Base-by-base conservation (phyloP, 2,329 filamentous ascomycete genomes). In the Westerdykella aurantiaca region DNA sequence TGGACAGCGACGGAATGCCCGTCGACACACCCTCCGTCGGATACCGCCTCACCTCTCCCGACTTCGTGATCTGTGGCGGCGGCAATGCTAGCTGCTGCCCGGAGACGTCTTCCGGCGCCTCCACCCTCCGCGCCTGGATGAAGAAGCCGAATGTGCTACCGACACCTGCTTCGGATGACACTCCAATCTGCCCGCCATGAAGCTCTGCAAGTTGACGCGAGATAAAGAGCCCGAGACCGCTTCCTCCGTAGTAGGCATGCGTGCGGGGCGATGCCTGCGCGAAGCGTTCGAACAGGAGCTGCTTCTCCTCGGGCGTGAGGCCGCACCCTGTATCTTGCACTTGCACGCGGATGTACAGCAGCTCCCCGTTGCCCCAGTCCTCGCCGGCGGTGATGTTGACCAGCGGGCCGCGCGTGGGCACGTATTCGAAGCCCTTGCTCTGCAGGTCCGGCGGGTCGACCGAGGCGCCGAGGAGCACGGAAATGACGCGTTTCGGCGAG, bases 61-160 rank as follows among this genome's bases (percentile, higher is more conserved):
- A 18, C 17, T 35, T 35, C n/a, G 33, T 14, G n/a, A 35, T 13
- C 17, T 35, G 33, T 14, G 17, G 33, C n/a, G 33, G 33, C n/a
- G 33, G 33, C 7, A 29, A 12, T 10, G 9, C 7, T 29, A 9
- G 33, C 33, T 18, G 33, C n/a, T 35, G 33, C 9, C 33, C n/a
- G n/a, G 33, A 18, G 9, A 35, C 16, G 11, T 22, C 35, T 13
- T 42, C 31, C 18, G 39, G 37, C 14, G 37, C 22, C 10, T n/a
- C 25, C 7, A 42, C 25, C 22, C 35, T 35, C 10, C 49, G 42
- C 5, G 49, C 44, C 31, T 59, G 54, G 9, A 67, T 49, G 38
- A 60, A 67, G 51, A 67, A 67, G 3, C 56, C 55, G 22, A 67
- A 67, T 0, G 52, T 67, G 38, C 60, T 65, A 13, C 64, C 64